A percentile compares a stretch with the other conserved stretches of the same genome.
Evolutionary conservation across 2,329 filamentous ascomycete genomes (phyloP).

Genomic region (Penicillium rolfsii): DNA sequence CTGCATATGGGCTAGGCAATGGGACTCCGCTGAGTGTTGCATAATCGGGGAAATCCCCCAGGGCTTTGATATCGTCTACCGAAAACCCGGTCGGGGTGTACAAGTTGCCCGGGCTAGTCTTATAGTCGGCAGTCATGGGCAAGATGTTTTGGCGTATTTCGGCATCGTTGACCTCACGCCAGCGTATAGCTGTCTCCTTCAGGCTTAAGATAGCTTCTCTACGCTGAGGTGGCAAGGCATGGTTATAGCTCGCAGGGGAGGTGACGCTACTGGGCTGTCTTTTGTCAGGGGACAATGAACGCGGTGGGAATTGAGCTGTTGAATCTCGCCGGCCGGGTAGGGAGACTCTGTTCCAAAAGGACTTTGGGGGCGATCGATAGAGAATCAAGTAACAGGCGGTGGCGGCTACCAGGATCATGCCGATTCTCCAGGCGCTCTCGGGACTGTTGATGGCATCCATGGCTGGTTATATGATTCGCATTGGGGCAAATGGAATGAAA

Average conservation of each 20-base stretch:
- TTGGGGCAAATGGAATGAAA: slow-evolving; percentile 7
- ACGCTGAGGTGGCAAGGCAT: slow-evolving; percentile 58
- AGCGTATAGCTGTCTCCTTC: slow-evolving; percentile 19
- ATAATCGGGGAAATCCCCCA: slow-evolving; percentile 82
- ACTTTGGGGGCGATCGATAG: slow-evolving; percentile 39
- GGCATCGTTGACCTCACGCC: slow-evolving; percentile 35
- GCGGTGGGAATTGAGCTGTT: slow-evolving; percentile 56
- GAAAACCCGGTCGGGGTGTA: slow-evolving; percentile 72
- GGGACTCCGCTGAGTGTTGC: slow-evolving; percentile 74
- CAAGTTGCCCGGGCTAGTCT: slow-evolving; percentile 39
- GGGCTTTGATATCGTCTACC: slow-evolving; percentile 66
- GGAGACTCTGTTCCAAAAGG: slow-evolving; percentile 45
- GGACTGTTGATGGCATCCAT: slow-evolving; percentile 26
- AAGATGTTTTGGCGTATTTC: slow-evolving; percentile 41
- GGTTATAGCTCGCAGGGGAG: slow-evolving; percentile 46
- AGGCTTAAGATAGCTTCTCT: slow-evolving; percentile 50
- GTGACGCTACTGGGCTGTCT: slow-evolving; percentile 37
- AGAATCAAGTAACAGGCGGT: slow-evolving; percentile 35
- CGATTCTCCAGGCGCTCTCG: slow-evolving; percentile 30
- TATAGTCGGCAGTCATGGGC: slow-evolving; percentile 49
- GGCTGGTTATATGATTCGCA: slow-evolving; percentile 9
- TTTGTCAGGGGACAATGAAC: slow-evolving; percentile 57
- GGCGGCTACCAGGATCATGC: slow-evolving; percentile 28
- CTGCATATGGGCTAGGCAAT: slow-evolving; percentile 63
- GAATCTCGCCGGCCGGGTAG: slow-evolving; percentile 49